These are phyloP conservation scores for Hymenoscyphus scutula DNA, from an alignment of 2,329 filamentous ascomycete species.

Conservation along the genomic window DNA sequence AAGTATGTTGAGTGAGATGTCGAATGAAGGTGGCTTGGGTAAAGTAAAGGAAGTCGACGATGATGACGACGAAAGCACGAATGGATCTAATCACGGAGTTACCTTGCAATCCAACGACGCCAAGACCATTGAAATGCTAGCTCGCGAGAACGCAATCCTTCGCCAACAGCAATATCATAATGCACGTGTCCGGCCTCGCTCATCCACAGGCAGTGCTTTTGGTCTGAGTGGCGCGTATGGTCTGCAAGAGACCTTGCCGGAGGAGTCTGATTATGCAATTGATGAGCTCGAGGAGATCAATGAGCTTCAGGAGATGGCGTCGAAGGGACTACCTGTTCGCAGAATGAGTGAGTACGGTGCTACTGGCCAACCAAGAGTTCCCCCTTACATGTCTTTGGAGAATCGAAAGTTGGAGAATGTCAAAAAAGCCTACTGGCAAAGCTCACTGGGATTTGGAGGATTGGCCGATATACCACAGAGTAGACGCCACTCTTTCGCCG, in stretches of 20 bases:
- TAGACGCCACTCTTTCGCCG: conserved; percentile 76
- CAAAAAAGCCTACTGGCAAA: conserved; percentile 70
- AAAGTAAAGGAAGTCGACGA: conserved; percentile 71
- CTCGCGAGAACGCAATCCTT: conserved; percentile 61
- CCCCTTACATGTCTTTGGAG: conserved; percentile 47
- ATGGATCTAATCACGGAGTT: conserved; percentile 53
- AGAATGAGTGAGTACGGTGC: conserved; percentile 39
- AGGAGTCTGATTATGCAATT: conserved; percentile 70
- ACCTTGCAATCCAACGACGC: conserved; percentile 54
- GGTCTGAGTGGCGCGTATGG: conserved; percentile 55
- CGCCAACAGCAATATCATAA: conserved; percentile 58
- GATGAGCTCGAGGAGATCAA: conserved; percentile 66
- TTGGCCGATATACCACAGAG: conserved; percentile 66
- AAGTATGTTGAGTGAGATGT: conserved; percentile 73
- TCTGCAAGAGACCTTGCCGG: conserved; percentile 58
- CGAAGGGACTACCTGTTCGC: conserved; percentile 33
- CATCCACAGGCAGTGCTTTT: conserved; percentile 54
- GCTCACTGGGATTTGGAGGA: conserved; percentile 63
- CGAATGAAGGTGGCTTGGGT: conserved; percentile 60
- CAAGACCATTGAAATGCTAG: conserved; percentile 61
- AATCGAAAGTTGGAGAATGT: conserved; percentile 63
- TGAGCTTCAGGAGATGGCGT: conserved; percentile 42
- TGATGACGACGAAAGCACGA: conserved; percentile 57
- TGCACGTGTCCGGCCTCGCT: conserved; percentile 54
- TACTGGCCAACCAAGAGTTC: conserved; percentile 32